Evolutionary conservation across 2,329 filamentous ascomycete species (phyloP).

Genomic region (Mycosphaerella sp.): DNA sequence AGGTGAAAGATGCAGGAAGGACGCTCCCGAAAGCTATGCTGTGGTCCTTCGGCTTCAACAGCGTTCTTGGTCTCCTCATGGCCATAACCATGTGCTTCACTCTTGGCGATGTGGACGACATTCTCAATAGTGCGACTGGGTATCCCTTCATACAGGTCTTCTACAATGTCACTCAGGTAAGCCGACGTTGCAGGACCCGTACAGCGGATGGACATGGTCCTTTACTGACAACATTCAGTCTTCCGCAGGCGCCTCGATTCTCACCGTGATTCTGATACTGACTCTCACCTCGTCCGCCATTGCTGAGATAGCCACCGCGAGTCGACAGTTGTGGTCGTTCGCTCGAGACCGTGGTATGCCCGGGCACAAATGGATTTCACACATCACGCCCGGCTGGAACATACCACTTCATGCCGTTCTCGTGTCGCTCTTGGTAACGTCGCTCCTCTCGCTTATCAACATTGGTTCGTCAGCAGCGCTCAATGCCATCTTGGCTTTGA

Average conservation of each 20-base stretch:
- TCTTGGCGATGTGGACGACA: neutral
- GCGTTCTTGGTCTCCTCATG: conserved; percentile 31
- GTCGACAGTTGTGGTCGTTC: conserved; percentile 35
- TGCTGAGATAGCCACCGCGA: conserved; percentile 23
- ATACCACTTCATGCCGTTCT: conserved; percentile 26
- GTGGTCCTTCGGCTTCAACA: conserved; percentile 30
- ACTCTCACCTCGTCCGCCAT: conserved; percentile 22
- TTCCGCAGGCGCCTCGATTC: conserved; percentile 22
- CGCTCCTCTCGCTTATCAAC: conserved; percentile 26
- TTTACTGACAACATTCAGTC: no score
- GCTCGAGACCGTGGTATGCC: conserved; percentile 32
- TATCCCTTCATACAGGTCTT: conserved; percentile 36
- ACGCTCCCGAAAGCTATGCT: conserved; percentile 30
- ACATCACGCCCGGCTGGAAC: conserved; percentile 11
- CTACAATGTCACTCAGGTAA: conserved; percentile 12
- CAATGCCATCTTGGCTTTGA: conserved; percentile 38
- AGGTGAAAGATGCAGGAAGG: conserved; percentile 27
- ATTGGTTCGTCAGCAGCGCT: conserved; percentile 27
- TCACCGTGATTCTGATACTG: conserved; percentile 25
- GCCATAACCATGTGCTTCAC: conserved; percentile 19
- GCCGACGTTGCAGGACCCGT: no score
- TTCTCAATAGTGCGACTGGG: conserved; percentile 20
- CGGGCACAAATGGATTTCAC: conserved; percentile 19
- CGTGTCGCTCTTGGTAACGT: conserved; percentile 21
- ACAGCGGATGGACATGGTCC: no score